Evolutionary conservation across 495 filamentous ascomycete genomes (phyloP), one percentile per base, ranked within the genome.

Genomic region (Xeromyces bisporus): DNA sequence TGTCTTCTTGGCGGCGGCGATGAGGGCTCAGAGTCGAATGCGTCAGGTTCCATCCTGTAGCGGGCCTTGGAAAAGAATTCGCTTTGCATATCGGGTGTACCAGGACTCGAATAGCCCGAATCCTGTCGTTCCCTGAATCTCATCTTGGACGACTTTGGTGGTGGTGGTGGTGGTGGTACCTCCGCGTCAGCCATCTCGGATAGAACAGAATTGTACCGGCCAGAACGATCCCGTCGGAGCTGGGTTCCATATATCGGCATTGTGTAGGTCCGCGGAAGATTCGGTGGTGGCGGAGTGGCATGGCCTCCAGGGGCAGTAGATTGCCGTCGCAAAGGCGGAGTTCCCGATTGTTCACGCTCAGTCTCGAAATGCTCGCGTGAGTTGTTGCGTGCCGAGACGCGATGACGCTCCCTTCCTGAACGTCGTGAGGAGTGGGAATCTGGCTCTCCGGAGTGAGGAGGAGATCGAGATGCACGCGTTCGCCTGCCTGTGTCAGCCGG

Each of bases 21-120:
- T n/a, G n/a, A n/a, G n/a, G n/a, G n/a, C n/a, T n/a, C n/a, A n/a
- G n/a, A n/a, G n/a, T n/a, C n/a, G n/a, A n/a, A n/a, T n/a, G n/a
- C n/a, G n/a, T n/a, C n/a, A n/a, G n/a, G n/a, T n/a, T n/a, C n/a
- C n/a, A n/a, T n/a, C n/a, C n/a, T n/a, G n/a, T n/a, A n/a, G n/a
- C n/a, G n/a, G n/a, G n/a, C n/a, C n/a, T n/a, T n/a, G n/a, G n/a
- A n/a, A n/a, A n/a, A n/a, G n/a, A n/a, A n/a, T n/a, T n/a, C n/a
- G n/a, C n/a, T n/a, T n/a, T n/a, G n/a, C 34, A 54, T 50, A 15
- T 63, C 58, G 8, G 60, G 51, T 0, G 57, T 60, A 20, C 46
- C 47, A 23, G 61, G 52, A 33, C 58, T 64, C 7, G 56, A 63
- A 33, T 64, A 60, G 7, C 58, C 58, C 3, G 62, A 65, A 26